Conservation (phyloP, 495 filamentous ascomycete genomes). For the Neurospora sp. region DNA sequence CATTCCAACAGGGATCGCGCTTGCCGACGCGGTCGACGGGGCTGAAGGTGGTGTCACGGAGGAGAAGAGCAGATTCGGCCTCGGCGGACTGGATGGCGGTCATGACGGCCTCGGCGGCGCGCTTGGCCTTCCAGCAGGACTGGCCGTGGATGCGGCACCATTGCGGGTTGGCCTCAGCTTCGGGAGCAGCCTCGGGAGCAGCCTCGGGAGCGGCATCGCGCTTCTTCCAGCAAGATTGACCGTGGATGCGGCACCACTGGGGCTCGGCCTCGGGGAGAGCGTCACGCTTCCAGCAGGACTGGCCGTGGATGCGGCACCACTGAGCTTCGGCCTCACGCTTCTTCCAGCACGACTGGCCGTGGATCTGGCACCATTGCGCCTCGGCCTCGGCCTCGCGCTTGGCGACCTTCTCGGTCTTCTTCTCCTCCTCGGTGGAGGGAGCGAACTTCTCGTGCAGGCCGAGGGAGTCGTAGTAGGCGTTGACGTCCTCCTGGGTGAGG, state of each 20-base stretch:
- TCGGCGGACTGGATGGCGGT: slow-evolving; percentile 14
- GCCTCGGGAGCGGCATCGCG: slow-evolving; percentile 2
- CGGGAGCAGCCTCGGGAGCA: not conserved
- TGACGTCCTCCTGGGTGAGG: slow-evolving; percentile 17
- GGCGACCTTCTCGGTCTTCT: not conserved
- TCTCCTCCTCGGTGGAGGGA: slow-evolving; percentile 3
- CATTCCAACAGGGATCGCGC: slow-evolving; percentile 12
- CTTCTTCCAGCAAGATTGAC: not conserved
- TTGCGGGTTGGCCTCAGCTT: slow-evolving; percentile 9
- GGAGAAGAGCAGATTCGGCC: not conserved
- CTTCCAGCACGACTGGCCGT: slow-evolving; percentile 28
- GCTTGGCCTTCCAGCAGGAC: slow-evolving; percentile 23
- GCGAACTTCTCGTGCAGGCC: slow-evolving; percentile 2
- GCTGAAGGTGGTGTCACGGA: slow-evolving; percentile 9
- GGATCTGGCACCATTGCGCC: slow-evolving; percentile 14
- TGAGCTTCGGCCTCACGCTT: slow-evolving; percentile 18
- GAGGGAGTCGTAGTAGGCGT: slow-evolving; percentile 17
- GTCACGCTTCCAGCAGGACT: slow-evolving; percentile 14
- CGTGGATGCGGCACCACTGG: no score
- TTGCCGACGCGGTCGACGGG: slow-evolving; percentile 12
- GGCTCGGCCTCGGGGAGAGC: no score
- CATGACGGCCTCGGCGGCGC: slow-evolving; percentile 26
- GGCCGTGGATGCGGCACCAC: slow-evolving; percentile 12
- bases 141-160: slow-evolving; percentile 20
- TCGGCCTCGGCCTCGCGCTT: slow-evolving; percentile 18